These are phyloP conservation scores for Graphilbum fragrans DNA, from an alignment of 2,329 filamentous ascomycete genomes.

Conservation along the genomic window DNA sequence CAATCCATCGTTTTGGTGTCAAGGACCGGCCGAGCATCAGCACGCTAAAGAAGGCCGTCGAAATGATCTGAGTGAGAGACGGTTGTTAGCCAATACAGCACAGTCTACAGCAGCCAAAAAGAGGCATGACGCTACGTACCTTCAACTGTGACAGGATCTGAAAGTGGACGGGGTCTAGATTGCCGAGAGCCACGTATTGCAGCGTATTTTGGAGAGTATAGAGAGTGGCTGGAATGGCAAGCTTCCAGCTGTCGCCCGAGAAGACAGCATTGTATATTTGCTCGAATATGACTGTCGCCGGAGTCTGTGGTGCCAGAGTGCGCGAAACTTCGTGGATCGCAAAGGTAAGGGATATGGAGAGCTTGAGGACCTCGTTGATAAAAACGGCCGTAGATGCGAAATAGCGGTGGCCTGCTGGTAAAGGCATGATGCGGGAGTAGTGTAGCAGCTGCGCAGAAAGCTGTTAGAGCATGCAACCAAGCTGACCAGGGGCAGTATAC, in stretches of 20 bases:
- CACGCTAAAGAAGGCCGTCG: conserved; percentile 79
- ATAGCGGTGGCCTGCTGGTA: conserved; percentile 71
- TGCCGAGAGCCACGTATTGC: conserved; percentile 84
- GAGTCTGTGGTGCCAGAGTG: conserved; percentile 64
- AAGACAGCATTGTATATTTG: conserved; percentile 75
- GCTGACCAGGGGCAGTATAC: too few relatives aligned
- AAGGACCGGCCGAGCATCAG: conserved; percentile 61
- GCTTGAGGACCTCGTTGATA: conserved; percentile 83
- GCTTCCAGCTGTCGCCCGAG: conserved; percentile 84
- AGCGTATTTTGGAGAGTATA: conserved; percentile 92
- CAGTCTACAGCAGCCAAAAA: background rate
- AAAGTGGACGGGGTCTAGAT: conserved; percentile 84
- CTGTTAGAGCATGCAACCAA: background rate
- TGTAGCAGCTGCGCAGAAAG: conserved; percentile 59
- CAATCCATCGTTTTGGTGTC: conserved; percentile 63
- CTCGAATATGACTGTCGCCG: conserved; percentile 67
- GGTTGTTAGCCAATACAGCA: background rate
- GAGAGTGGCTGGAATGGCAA: conserved; percentile 76
- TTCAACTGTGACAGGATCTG: conserved; percentile 91
- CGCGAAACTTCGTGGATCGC: conserved; percentile 78
- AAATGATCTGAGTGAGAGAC: conserved; percentile 49
- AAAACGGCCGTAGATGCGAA: conserved; percentile 91
- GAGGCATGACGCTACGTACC: conserved; percentile 22
- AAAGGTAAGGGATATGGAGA: conserved; percentile 74
- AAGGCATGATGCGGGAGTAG: conserved; percentile 90